These are phyloP conservation scores for Magnusiomyces fungicola DNA, from an alignment of 1,139 yeast species.

Conservation along the genomic window DNA sequence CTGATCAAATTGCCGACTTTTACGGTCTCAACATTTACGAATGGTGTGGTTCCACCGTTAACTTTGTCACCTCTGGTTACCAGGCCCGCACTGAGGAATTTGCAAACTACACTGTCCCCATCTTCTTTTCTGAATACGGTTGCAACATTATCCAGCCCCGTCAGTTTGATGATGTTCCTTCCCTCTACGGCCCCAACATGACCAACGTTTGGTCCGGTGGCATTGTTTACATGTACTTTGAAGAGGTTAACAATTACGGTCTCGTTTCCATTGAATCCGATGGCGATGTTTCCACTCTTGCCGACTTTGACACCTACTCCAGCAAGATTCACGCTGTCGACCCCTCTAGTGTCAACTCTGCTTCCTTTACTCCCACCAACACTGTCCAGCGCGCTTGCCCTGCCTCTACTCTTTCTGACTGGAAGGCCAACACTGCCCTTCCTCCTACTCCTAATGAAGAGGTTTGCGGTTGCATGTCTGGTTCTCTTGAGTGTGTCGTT, in stretches of 20 bases:
- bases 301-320: constrained; percentile 57
- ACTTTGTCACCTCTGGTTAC: constrained; percentile 75
- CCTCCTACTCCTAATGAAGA: constrained; percentile 65
- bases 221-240: constrained; percentile 82
- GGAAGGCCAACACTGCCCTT: constrained; percentile 49
- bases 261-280: constrained; percentile 43
- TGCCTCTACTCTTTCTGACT: constrained; percentile 37
- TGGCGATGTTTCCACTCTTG: constrained; percentile 48
- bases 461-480: constrained; percentile 50
- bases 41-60: constrained; percentile 92
- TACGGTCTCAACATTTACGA: constrained; percentile 97
- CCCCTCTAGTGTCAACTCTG: constrained; percentile 71
- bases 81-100: constrained; percentile 67
- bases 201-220: constrained; percentile 85
- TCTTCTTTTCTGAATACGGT: constrained; percentile 89
- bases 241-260: constrained; percentile 86
- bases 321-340: constrained; percentile 40
- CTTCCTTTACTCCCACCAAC: constrained; percentile 54
- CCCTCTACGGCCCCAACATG: constrained; percentile 50
- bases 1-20: constrained; percentile 70
- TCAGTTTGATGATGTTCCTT: constrained; percentile 64
- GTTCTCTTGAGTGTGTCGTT: constrained; percentile 43
- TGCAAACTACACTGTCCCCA: constrained; percentile 57
- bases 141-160: constrained; percentile 70
- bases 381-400: constrained; percentile 48